Percentiles rank a stretch among this genome's conserved stretches.
Evolutionary conservation across 1,284 basidiomycete genomes (phyloP).

Genomic region (Coniferiporia sulphurascens): DNA sequence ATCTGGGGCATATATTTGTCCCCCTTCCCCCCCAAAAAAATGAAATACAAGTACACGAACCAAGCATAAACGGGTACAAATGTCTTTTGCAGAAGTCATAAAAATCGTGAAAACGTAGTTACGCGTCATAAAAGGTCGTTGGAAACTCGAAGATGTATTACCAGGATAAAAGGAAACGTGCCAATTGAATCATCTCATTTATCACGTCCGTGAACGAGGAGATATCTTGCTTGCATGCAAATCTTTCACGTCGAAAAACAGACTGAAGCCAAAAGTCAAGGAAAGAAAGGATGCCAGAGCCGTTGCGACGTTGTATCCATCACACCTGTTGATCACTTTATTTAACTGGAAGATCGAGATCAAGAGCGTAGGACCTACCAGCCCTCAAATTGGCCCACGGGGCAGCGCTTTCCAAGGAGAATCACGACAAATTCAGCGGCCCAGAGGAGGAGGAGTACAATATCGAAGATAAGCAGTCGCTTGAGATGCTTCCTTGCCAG

Average conservation of each 20-base stretch:
- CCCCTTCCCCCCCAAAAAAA: no score
- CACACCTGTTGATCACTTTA: conserved; percentile 45
- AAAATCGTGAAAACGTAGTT: no score
- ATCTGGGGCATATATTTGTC: no score
- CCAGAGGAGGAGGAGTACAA: conserved; percentile 49
- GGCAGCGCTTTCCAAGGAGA: conserved; percentile 56
- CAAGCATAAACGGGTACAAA: no score
- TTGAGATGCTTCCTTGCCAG: conserved; percentile 47
- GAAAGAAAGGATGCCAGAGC: conserved; percentile 54
- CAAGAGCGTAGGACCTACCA: conserved; percentile 40
- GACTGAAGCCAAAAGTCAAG: conserved; percentile 48
- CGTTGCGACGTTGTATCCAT: conserved; percentile 60
- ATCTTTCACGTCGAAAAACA: conserved; percentile 65
- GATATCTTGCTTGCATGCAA: conserved; percentile 49
- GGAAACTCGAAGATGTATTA: not conserved
- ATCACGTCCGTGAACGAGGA: conserved; percentile 39
- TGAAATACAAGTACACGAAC: no score
- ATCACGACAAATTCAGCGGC: conserved; percentile 54
- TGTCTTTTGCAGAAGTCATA: no score
- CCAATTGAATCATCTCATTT: not conserved
- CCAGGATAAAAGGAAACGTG: not conserved
- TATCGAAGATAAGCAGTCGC: conserved; percentile 48
- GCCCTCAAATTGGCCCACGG: conserved; percentile 52
- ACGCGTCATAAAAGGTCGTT: not conserved
- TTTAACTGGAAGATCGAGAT: not conserved